Evolutionary conservation across 805 yeast genomes (phyloP).

Genomic region (Hanseniaspora clermontiae): DNA sequence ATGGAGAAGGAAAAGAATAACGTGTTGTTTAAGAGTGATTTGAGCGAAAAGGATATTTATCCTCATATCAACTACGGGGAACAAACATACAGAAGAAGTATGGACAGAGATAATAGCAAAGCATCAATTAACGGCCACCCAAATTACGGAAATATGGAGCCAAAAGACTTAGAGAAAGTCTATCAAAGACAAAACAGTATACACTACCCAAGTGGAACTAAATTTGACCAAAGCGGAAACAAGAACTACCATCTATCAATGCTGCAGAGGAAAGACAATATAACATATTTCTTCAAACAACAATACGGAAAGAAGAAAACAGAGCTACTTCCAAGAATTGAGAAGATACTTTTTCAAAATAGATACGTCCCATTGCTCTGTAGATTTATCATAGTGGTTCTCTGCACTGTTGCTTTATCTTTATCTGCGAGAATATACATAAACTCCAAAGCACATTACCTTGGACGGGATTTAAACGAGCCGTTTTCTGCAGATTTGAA

Average conservation of each 20-base stretch:
- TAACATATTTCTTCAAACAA: conserved; percentile 29
- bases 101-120: not conserved
- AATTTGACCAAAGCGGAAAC: not conserved
- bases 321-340: conserved; percentile 51
- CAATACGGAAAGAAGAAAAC: conserved; percentile 38
- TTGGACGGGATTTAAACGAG: conserved; percentile 12
- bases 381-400: conserved; percentile 44
- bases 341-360: conserved; percentile 51
- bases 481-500: not conserved
- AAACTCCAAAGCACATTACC: conserved; percentile 22
- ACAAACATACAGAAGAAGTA: not conserved
- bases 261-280: conserved; percentile 19
- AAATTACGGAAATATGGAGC: conserved; percentile 11
- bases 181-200: not conserved
- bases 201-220: not conserved
- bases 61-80: not conserved
- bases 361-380: conserved; percentile 73
- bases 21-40: conserved; percentile 3
- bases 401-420: conserved; percentile 58
- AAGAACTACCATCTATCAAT: conserved; percentile 4
- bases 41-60: not conserved
- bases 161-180: conserved; percentile 8
- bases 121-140: not conserved
- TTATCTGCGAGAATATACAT: conserved; percentile 50
- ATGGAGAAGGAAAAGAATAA: conserved; percentile 9